Evolutionary conservation across 306 rosid genomes (phyloP), one percentile per base, ranked within the genome.

Genomic region (Glycine soja): DNA sequence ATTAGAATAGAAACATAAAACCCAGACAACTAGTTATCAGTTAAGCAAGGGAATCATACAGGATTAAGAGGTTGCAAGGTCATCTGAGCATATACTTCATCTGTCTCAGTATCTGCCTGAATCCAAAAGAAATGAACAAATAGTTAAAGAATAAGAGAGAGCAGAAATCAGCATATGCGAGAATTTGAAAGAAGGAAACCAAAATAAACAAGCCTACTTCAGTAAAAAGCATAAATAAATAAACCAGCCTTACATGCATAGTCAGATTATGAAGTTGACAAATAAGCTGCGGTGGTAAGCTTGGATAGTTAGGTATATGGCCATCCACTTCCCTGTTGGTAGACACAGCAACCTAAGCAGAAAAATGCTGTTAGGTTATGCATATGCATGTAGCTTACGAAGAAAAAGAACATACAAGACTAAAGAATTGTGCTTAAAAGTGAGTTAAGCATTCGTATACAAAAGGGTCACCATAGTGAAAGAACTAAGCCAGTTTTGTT

Each of bases 221-320:
- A 50, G 15, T 58, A 13, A 16, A 58, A 54, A 32, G 3, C 45
- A 32, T 30, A 81, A 64, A 54, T 51, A 70, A 83, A 54, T 71
- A 75, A 80, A 70, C 70, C 70, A 80, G 85, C 85, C 91, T 90
- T 89, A 95, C 98, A 78, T 92, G 98, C 98, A 95, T 95, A 32
- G 97, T 95, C 86, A 95, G 76, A 74, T 92, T 95, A 85, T 92
- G 97, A 82, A 95, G 98, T 81, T 95, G 98, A 77, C 98, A 95
- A 73, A 91, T 85, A 70, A 95, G 98, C 75, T 95, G 98, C 3
- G 90, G 88, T 46, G 90, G 84, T 68, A 84, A 81, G 74, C 86
- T 84, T 74, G 90, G 88, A 83, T 85, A 81, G 59, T 81, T 87
- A 42, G 90, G 88, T 12, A 87, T 84, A 40, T 87, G 87, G 46